Conservation (phyloP, 1,284 basidiomycete genomes). For the Trichosporon sp. region DNA sequence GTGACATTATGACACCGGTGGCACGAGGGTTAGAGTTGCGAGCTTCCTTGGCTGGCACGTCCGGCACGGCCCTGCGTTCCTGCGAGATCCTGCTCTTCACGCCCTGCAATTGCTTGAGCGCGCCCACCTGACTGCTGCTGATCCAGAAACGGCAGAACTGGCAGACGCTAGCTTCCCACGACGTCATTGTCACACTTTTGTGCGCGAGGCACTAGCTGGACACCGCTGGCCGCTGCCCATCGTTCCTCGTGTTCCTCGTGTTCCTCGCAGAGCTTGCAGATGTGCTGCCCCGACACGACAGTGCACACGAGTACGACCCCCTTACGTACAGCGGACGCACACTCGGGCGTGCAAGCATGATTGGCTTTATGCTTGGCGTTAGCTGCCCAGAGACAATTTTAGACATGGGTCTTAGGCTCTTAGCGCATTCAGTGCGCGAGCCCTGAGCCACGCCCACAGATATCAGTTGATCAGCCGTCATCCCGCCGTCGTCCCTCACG, state of each 20-base stretch:
- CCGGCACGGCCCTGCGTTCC: too few species aligned
- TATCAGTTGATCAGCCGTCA: background rate
- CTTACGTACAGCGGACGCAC: background rate
- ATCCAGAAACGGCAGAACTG: background rate
- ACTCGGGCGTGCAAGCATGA: background rate
- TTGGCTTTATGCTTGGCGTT: background rate
- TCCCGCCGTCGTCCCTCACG: background rate
- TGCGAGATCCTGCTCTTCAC: too few species aligned
- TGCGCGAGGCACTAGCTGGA: background rate
- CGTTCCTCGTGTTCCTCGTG: too few species aligned
- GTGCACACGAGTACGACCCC: background rate
- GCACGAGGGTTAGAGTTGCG: background rate
- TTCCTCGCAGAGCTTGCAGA: background rate
- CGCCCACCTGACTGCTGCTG: background rate
- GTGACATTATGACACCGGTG: background rate
- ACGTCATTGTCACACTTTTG: background rate
- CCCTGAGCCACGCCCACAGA: background rate
- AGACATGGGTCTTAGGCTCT: background rate
- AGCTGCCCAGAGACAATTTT: background rate
- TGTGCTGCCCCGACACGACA: background rate
- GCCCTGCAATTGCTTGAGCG: background rate
- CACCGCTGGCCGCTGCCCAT: too few species aligned
- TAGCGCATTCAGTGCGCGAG: background rate
- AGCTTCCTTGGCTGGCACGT: background rate
- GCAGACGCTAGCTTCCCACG: background rate